These are phyloP conservation scores for Thermomucor indicae-seudaticae DNA, from an alignment of 371 early-diverging fungal species.

Conservation along the genomic window DNA sequence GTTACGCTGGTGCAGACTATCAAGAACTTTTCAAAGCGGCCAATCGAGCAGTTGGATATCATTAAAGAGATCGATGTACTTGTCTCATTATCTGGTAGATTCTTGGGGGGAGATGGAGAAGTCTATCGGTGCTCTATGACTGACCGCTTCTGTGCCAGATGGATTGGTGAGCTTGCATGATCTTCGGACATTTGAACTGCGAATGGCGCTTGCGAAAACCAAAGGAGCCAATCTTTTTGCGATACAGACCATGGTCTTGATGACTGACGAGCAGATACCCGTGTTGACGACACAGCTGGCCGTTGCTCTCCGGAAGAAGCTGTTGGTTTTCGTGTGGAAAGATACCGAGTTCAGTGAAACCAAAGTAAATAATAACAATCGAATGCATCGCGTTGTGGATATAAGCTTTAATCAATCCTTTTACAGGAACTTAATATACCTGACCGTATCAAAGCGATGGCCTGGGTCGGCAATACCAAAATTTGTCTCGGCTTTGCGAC, in stretches of 20 bases:
- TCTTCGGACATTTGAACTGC: constrained; percentile 62
- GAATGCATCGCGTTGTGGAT: neutral
- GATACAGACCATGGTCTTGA: constrained; percentile 70
- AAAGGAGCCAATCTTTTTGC: constrained; percentile 73
- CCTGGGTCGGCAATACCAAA: constrained; percentile 65
- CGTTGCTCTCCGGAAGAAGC: constrained; percentile 65
- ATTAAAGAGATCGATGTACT: constrained; percentile 76
- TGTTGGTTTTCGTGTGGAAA: constrained; percentile 74
- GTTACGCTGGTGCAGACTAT: constrained; percentile 62
- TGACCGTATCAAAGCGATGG: constrained; percentile 64
- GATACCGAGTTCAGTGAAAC: constrained; percentile 70
- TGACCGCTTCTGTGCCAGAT: constrained; percentile 33
- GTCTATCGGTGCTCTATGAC: neutral
- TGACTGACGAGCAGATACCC: constrained; percentile 61
- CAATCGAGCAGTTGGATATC: constrained; percentile 74
- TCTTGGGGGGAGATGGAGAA: neutral
- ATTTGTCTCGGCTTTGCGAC: constrained; percentile 65
- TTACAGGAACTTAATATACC: constrained; percentile 56
- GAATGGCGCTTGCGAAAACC: constrained; percentile 66
- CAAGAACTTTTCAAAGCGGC: constrained; percentile 66
- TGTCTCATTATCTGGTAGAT: constrained; percentile 63
- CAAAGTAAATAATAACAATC: no score
- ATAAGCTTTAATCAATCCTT: neutral
- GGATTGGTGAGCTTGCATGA: constrained; percentile 73
- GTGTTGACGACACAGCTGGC: constrained; percentile 73